Evolutionary conservation across 208 protist genomes (phyloP).

Genomic region (Phytomonas serpens): DNA sequence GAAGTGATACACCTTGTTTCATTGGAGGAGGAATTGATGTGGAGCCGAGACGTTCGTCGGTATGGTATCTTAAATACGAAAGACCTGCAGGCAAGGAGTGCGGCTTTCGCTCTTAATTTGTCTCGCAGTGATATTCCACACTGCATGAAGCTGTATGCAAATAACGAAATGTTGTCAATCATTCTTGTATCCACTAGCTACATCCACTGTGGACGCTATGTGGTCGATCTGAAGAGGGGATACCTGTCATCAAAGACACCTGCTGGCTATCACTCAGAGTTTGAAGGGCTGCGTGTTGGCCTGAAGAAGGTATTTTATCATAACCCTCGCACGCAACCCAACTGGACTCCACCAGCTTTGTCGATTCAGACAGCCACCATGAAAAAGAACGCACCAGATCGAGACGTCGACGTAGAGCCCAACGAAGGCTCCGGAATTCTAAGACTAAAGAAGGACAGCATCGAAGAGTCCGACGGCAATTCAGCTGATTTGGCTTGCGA

Average conservation of each 20-base stretch:
- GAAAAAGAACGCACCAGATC: background rate
- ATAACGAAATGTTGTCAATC: slow-evolving; percentile 11
- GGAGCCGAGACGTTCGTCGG: slow-evolving; percentile 55
- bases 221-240: slow-evolving; percentile 47
- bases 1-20: slow-evolving; percentile 73
- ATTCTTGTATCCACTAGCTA: slow-evolving; percentile 52
- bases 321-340: slow-evolving; percentile 64
- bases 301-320: slow-evolving; percentile 65
- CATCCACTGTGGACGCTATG: slow-evolving; percentile 44
- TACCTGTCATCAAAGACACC: slow-evolving; percentile 2
- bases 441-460: background rate
- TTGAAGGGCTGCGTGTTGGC: slow-evolving; percentile 23
- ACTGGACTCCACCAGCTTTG: slow-evolving; percentile 57
- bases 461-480: background rate
- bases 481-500: background rate
- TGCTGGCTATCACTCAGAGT: background rate
- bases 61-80: slow-evolving; percentile 54
- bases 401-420: background rate
- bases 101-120: slow-evolving; percentile 64
- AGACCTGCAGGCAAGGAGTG: slow-evolving; percentile 41
- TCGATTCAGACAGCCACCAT: slow-evolving; percentile 18
- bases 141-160: slow-evolving; percentile 7
- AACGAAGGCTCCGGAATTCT: background rate
- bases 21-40: slow-evolving; percentile 60
- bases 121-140: slow-evolving; percentile 24